Evolutionary conservation across 257 asterid genomes (phyloP), one percentile per base, ranked within the genome.

Genomic region (Salvia rosmarinus): DNA sequence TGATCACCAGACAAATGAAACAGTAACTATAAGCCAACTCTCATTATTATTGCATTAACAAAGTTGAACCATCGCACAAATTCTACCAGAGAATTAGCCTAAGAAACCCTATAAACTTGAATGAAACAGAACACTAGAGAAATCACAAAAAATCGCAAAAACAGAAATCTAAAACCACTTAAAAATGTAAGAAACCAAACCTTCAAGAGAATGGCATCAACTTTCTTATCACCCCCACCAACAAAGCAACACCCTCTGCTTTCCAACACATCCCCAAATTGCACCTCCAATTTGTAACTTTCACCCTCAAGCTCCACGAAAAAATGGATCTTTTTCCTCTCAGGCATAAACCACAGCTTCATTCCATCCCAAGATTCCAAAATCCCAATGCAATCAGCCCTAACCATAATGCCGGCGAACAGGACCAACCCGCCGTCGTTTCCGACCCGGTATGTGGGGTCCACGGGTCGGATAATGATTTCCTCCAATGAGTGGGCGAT

Each of bases 321-420:
- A 65, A 89, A 78, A 54, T 89, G 87, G 57, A 94, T 43, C 54
- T 35, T 80, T 62, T 75, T 78, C 81, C 87, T 91, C 80, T 91
- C 97, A n/a, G 95, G 97, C 89, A 86, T 77, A 55, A 94, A 75
- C 97, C 87, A 91, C 16, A 82, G 59, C 67, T 54, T 86, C 46
- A 78, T 85, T 63, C 76, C 84, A 16, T 72, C 76, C 97, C 96
- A 94, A 6, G 73, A 50, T 55, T 93, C 95, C 86, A 90, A 68
- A 75, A 85, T 59, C 55, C 85, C 82, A 85, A 94, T 59, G 55
- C 83, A 68, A 67, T 84, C 84, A 46, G 21, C 67, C 17, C 82
- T 80, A 1, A 75, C 70, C 96, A 90, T 72, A 17, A 88, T 14
- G 46, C 97, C 97, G 28, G 91, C 75, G 64, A 61, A 16, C 80